Evolutionary conservation across 2,329 filamentous ascomycete species (phyloP).

Genomic region (Phyllosticta citriasiana): DNA sequence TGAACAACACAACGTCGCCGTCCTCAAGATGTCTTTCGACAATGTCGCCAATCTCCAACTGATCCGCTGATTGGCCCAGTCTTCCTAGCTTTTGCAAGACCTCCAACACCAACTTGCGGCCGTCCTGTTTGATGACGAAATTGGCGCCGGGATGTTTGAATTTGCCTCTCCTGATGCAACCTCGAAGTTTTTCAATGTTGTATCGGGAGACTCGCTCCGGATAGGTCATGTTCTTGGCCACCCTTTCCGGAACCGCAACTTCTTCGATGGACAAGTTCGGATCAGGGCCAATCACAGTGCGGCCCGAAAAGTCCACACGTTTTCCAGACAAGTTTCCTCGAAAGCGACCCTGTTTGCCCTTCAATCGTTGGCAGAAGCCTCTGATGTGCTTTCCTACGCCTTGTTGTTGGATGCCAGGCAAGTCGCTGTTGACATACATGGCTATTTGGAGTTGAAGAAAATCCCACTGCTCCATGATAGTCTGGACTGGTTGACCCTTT

Average conservation of each 20-base stretch:
- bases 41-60: conserved; percentile 71
- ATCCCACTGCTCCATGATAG: conserved; percentile 97
- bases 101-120: conserved; percentile 65
- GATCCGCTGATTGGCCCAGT: conserved; percentile 58
- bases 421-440: conserved; percentile 96
- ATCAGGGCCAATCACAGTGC: conserved; percentile 95
- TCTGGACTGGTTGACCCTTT: conserved; percentile 74
- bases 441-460: conserved; percentile 91
- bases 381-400: conserved; percentile 81
- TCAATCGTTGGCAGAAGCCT: conserved; percentile 88
- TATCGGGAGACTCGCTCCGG: conserved; percentile 78
- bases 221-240: conserved; percentile 95
- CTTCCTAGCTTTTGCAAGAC: conserved; percentile 50
- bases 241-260: conserved; percentile 79
- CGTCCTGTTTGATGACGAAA: conserved; percentile 61
- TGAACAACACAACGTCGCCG: conserved; percentile 93
- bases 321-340: conserved; percentile 95
- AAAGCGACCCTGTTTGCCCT: conserved; percentile 96
- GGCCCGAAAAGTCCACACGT: conserved; percentile 94
- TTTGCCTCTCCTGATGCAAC: conserved; percentile 65
- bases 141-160: conserved; percentile 83
- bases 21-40: conserved; percentile 94
- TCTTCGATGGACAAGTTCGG: conserved; percentile 90
- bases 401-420: conserved; percentile 75
- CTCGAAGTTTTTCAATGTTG: conserved; percentile 72